These are phyloP conservation scores for Thelonectria blattea DNA, from an alignment of 2,329 filamentous ascomycete species.

Conservation along the genomic window DNA sequence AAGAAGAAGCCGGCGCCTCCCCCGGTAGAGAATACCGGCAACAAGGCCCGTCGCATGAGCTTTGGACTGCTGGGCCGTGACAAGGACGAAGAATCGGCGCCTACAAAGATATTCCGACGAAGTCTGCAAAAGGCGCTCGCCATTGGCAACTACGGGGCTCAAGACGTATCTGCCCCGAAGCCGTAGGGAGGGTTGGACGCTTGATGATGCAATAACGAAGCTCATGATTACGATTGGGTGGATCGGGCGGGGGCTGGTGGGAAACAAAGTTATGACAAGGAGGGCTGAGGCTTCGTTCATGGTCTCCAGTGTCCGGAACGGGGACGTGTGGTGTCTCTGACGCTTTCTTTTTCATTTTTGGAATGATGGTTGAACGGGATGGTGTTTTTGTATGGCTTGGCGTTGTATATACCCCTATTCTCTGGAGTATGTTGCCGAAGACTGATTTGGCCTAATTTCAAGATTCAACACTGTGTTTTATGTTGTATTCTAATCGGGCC, in stretches of 20 bases:
- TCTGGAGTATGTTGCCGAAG: conserved; percentile 15
- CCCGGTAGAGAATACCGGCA: conserved; percentile 32
- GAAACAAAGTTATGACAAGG: conserved; percentile 16
- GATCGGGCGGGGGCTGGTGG: neutral
- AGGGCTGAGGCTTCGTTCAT: neutral
- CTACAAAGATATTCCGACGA: conserved; percentile 50
- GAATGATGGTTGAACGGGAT: conserved; percentile 8
- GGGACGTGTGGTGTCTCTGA: conserved; percentile 3
- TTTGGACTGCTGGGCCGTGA: conserved; percentile 54
- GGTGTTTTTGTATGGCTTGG: conserved; percentile 23
- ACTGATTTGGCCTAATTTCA: neutral
- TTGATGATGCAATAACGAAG: neutral
- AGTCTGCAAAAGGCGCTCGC: conserved; percentile 55
- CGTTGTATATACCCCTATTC: conserved; percentile 33
- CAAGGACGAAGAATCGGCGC: conserved; percentile 41
- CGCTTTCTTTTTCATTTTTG: conserved; percentile 13
- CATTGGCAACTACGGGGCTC: conserved; percentile 40
- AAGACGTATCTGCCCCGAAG: conserved; percentile 26
- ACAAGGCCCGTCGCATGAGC: conserved; percentile 51
- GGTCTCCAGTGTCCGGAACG: neutral
- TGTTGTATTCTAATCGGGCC: too few species aligned
- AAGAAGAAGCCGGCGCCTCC: conserved; percentile 39
- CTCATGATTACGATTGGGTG: conserved; percentile 13
- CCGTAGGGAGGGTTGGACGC: conserved; percentile 16
- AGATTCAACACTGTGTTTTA: neutral